Percentiles rank a stretch among this genome's conserved stretches.
Conservation (phyloP, 176 grass and related monocot species). For the Avena insularis region DNA sequence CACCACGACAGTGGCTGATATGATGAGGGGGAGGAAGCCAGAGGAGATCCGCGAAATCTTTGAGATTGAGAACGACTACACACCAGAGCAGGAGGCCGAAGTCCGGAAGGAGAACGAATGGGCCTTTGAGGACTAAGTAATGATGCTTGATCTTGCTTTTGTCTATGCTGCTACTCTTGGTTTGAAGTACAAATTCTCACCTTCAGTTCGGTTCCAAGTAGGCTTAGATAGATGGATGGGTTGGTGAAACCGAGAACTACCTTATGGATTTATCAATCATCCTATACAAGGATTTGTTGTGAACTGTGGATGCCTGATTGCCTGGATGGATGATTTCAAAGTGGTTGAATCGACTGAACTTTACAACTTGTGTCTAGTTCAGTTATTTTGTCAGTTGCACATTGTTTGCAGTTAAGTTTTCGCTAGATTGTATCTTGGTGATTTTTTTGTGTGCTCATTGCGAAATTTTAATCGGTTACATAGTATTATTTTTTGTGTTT, state of each 20-base stretch:
- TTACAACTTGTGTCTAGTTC: constrained; percentile 10
- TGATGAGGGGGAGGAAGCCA: constrained; percentile 67
- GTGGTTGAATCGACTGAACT: neutral
- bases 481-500: neutral
- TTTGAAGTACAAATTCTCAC: neutral
- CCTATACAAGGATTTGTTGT: neutral
- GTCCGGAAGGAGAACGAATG: constrained; percentile 45
- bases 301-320: constrained; percentile 21
- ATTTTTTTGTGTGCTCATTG: neutral
- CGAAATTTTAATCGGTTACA: neutral
- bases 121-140: constrained; percentile 23
- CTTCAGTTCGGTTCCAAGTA: constrained; percentile 21
- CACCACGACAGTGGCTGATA: constrained; percentile 56
- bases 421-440: neutral
- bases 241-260: neutral
- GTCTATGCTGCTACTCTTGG: constrained; percentile 8
- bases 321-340: constrained; percentile 20
- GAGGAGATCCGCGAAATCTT: constrained; percentile 67
- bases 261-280: neutral
- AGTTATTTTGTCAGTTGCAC: constrained; percentile 13
- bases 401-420: constrained; percentile 16
- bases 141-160: neutral
- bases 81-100: constrained; percentile 63
- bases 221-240: neutral
- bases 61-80: constrained; percentile 69